A percentile compares a stretch with the other conserved stretches of the same genome.
Evolutionary conservation across 2,329 filamentous ascomycete species (phyloP).

Genomic region (Hypocreales sp.): DNA sequence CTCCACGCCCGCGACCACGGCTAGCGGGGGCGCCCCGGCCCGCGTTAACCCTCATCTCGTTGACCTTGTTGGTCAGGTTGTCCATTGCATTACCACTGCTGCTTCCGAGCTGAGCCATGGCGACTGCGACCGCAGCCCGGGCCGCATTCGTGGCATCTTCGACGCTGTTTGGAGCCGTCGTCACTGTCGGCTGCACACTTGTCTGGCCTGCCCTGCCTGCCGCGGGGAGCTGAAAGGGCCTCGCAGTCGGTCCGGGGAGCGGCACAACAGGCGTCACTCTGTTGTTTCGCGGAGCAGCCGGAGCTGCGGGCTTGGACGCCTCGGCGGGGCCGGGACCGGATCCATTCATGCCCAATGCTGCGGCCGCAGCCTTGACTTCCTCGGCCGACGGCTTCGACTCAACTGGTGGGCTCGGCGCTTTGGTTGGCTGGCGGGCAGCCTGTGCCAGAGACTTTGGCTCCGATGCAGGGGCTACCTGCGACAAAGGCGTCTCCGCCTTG

Average conservation of each 20-base stretch:
- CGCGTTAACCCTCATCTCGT: slow-evolving; percentile 59
- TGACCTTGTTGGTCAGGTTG: slow-evolving; percentile 58
- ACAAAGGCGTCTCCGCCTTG: slow-evolving; percentile 28
- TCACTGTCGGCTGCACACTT: slow-evolving; percentile 18
- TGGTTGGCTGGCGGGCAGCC: slow-evolving; percentile 27
- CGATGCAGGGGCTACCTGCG: slow-evolving; percentile 27
- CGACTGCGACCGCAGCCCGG: slow-evolving; percentile 62
- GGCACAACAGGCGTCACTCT: slow-evolving; percentile 53
- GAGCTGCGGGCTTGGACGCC: slow-evolving; percentile 21
- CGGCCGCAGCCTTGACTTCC: slow-evolving; percentile 27
- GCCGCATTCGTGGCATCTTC: slow-evolving; percentile 60
- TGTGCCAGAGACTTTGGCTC: slow-evolving; percentile 38
- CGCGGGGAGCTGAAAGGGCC: slow-evolving; percentile 19
- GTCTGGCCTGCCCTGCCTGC: slow-evolving; percentile 12
- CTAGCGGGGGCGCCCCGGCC: slow-evolving; percentile 30
- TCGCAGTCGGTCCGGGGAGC: slow-evolving; percentile 30
- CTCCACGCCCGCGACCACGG: slow-evolving; percentile 33
- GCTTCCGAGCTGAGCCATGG: slow-evolving; percentile 54
- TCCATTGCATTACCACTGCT: slow-evolving; percentile 39
- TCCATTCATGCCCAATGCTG: slow-evolving; percentile 21
- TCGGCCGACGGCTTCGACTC: slow-evolving; percentile 50
- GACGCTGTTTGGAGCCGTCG: slow-evolving; percentile 24
- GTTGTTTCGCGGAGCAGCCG: slow-evolving; percentile 31
- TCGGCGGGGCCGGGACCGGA: slow-evolving; percentile 20
- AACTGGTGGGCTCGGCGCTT: slow-evolving; percentile 46